Conservation (phyloP, 345 rosid genomes). For the Salix viminalis region DNA sequence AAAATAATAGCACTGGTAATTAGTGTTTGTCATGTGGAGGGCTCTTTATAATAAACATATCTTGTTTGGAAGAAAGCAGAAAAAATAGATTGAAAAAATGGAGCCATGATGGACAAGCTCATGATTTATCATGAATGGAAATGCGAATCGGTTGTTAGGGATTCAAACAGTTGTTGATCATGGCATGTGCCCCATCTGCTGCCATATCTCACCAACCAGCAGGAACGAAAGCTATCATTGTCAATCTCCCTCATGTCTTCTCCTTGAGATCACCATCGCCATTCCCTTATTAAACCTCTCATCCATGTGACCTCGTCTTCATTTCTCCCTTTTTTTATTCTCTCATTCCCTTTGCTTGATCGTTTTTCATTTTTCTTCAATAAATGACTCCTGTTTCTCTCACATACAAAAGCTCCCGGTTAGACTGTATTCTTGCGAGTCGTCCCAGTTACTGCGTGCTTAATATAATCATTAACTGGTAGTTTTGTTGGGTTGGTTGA, state of each 20-base stretch:
- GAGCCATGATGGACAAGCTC: constrained; percentile 8
- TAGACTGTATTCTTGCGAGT: no score
- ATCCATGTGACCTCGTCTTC: not conserved
- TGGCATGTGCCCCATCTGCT: constrained; percentile 24
- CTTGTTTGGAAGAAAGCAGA: no score
- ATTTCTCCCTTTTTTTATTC: not conserved
- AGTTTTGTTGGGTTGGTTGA: not conserved
- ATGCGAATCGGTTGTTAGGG: not conserved
- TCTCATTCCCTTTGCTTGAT: not conserved
- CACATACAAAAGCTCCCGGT: no score
- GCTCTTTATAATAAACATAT: no score
- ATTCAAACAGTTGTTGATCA: constrained; percentile 10
- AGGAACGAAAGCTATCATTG: constrained; percentile 22
- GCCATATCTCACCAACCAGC: constrained; percentile 25
- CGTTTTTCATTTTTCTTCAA: not conserved
- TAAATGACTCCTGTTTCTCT: not conserved
- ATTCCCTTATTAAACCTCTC: not conserved
- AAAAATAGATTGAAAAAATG: not conserved
- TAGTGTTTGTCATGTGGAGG: no score
- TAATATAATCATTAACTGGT: not conserved
- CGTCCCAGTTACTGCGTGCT: no score
- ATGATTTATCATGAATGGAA: not conserved
- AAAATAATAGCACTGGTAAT: no score
- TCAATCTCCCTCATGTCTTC: not conserved
- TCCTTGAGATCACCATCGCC: not conserved